Percentiles rank a stretch among this genome's conserved stretches.
Conservation (phyloP, 169 alveolate genomes). For the Toxoplasma gondii region DNA sequence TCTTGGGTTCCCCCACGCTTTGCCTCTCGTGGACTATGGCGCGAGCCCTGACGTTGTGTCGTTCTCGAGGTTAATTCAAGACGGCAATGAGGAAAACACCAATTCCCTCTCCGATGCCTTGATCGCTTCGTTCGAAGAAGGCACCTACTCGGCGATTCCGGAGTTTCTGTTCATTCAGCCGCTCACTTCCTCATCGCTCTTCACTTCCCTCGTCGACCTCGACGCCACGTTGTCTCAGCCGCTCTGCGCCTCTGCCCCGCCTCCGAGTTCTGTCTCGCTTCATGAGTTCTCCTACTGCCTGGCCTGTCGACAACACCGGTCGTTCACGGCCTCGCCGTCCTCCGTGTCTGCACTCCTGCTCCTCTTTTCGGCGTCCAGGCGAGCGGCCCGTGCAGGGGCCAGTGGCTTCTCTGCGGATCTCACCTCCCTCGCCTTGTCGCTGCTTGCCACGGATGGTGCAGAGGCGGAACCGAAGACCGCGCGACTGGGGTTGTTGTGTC, state of each 20-base stretch:
- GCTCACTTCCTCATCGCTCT: not conserved
- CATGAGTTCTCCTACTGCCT: not conserved
- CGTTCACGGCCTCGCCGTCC: not conserved
- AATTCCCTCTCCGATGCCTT: not conserved
- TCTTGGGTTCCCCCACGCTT: not conserved
- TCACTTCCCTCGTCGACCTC: conserved; percentile 3
- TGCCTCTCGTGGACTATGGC: conserved; percentile 11
- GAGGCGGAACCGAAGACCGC: not conserved
- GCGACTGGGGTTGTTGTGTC: not conserved
- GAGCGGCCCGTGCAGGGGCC: not conserved
- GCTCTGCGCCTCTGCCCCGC: not conserved
- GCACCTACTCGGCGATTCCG: not conserved
- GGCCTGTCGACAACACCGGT: not conserved
- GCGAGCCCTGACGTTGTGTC: not conserved
- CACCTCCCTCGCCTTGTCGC: not conserved
- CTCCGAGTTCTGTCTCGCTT: not conserved
- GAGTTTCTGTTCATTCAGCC: not conserved
- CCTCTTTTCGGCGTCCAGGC: not conserved
- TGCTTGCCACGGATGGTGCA: not conserved
- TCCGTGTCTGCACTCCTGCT: not conserved
- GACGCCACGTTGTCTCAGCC: not conserved
- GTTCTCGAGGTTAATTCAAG: not conserved
- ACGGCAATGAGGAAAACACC: not conserved
- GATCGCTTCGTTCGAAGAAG: conserved; percentile 4
- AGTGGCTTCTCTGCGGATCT: not conserved